These are phyloP conservation scores for Fistulinella prunicolor DNA, from an alignment of 768 basidiomycete species.

Conservation along the genomic window DNA sequence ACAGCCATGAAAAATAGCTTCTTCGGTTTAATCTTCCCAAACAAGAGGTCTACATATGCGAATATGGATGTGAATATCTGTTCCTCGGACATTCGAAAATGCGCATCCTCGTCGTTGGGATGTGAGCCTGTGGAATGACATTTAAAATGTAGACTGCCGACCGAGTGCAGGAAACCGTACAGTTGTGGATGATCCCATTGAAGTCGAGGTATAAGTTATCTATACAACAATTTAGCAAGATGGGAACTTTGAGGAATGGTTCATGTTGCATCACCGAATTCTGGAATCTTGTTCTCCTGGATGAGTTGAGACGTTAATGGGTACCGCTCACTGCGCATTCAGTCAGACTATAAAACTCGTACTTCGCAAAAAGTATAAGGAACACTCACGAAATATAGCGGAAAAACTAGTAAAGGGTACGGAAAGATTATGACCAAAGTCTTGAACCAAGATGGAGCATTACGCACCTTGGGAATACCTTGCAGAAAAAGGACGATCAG, in stretches of 20 bases:
- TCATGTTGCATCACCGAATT: slow-evolving; percentile 67
- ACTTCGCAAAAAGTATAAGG: too few species aligned
- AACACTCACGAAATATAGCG: slow-evolving; percentile 84
- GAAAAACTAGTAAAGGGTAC: slow-evolving; percentile 73
- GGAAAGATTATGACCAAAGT: slow-evolving; percentile 5
- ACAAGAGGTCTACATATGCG: slow-evolving; percentile 93
- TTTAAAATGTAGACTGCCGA: background rate
- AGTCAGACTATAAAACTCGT: slow-evolving; percentile 11
- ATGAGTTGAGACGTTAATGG: slow-evolving; percentile 97
- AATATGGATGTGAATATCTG: slow-evolving; percentile 98
- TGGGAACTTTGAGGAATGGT: background rate
- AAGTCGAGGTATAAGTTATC: slow-evolving; percentile 94
- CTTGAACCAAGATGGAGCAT: background rate
- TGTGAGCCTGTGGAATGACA: slow-evolving; percentile 63
- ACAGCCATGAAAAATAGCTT: slow-evolving; percentile 99
- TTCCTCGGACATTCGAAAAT: slow-evolving; percentile 94
- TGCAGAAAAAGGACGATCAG: slow-evolving; percentile 5
- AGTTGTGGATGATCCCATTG: slow-evolving; percentile 90
- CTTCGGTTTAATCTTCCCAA: slow-evolving; percentile 95
- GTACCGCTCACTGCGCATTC: slow-evolving; percentile 77
- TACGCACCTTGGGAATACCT: slow-evolving; percentile 67
- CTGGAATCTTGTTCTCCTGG: slow-evolving; percentile 97
- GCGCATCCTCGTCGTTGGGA: slow-evolving; percentile 94
- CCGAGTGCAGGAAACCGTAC: slow-evolving; percentile 27
- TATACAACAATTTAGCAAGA: slow-evolving; percentile 30